Conservation (phyloP, 805 yeast species). For the Saccharomyces mikatae region DNA sequence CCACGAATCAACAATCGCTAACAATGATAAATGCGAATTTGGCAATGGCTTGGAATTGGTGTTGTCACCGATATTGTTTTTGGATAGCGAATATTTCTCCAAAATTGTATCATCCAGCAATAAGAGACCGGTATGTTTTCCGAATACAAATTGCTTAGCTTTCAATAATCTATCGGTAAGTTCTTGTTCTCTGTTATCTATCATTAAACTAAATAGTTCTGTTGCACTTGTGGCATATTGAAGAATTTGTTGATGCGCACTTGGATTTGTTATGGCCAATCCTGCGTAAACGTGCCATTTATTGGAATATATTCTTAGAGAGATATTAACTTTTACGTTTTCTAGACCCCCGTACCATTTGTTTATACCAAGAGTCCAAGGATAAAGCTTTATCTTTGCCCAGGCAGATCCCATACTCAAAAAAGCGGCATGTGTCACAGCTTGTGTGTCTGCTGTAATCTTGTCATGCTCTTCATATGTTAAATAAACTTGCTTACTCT, state of each 20-base stretch:
- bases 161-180: conserved; percentile 47
- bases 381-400: conserved; percentile 74
- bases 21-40: conserved; percentile 80
- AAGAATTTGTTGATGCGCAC: conserved; percentile 83
- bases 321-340: conserved; percentile 89
- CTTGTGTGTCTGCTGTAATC: conserved; percentile 97
- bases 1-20: conserved; percentile 95
- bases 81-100: conserved; percentile 69
- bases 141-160: conserved; percentile 74
- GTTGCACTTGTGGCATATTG: conserved; percentile 84
- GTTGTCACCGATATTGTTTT: conserved; percentile 31
- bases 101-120: conserved; percentile 70
- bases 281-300: conserved; percentile 99
- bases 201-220: conserved; percentile 75
- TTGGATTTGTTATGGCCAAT: conserved; percentile 88
- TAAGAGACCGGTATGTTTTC: conserved; percentile 49
- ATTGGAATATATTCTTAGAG: conserved; percentile 82
- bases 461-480: conserved; percentile 86
- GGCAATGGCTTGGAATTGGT: conserved; percentile 33
- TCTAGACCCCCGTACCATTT: conserved; percentile 92
- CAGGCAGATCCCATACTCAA: conserved; percentile 96
- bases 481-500: conserved; percentile 68
- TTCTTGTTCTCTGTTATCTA: conserved; percentile 55
- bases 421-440: conserved; percentile 96
- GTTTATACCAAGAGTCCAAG: conserved; percentile 52